Percentiles rank a stretch among this genome's conserved stretches.
Conservation (phyloP, 2,329 filamentous ascomycete genomes). For the Alternaria brassicae region DNA sequence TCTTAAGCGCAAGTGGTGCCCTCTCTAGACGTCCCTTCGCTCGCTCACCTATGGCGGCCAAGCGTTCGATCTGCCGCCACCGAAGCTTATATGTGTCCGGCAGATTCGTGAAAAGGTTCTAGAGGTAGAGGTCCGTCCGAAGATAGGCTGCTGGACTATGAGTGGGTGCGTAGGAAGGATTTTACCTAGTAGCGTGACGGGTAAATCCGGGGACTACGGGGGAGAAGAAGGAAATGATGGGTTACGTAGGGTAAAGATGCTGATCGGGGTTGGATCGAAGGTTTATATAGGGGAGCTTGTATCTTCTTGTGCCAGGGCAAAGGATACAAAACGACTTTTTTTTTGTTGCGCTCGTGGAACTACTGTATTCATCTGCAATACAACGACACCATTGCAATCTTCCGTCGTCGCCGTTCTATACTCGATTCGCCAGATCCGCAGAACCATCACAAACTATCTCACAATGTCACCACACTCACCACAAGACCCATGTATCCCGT, state of each 20-base stretch:
- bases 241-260: background rate
- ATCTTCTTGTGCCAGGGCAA: too few species aligned
- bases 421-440: background rate
- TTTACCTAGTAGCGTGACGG: background rate
- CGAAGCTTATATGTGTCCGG: background rate
- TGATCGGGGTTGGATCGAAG: background rate
- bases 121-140: slow-evolving; percentile 3
- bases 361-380: too few species aligned
- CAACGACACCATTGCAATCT: background rate
- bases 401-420: too few species aligned
- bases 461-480: background rate
- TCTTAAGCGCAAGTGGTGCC: slow-evolving; percentile 9
- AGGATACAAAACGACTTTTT: background rate
- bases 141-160: background rate
- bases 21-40: background rate
- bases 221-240: background rate
- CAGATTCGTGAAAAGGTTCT: background rate
- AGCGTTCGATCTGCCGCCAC: background rate
- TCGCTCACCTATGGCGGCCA: background rate
- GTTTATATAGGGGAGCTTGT: background rate
- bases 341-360: too few species aligned
- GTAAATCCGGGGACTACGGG: background rate
- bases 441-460: background rate
- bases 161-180: background rate
- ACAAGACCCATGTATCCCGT: slow-evolving; percentile 15